These are phyloP conservation scores for Chrysanthemum seticuspe DNA, from an alignment of 129 eudicot species.

Conservation along the genomic window DNA sequence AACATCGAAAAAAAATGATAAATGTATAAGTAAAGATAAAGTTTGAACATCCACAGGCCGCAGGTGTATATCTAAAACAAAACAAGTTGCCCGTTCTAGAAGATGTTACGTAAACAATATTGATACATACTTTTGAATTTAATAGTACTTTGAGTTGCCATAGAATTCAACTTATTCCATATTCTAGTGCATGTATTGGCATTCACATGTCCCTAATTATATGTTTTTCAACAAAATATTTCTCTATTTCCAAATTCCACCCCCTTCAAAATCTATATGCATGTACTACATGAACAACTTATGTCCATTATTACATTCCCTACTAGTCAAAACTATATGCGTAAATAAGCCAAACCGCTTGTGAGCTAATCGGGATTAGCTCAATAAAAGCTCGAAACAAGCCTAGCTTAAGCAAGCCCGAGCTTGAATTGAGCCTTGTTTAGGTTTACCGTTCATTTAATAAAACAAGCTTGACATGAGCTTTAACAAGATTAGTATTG, in stretches of 20 bases:
- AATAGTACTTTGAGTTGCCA: neutral
- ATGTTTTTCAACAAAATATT: neutral
- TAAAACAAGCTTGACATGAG: too few relatives aligned
- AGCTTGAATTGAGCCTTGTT: too few relatives aligned
- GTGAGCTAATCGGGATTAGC: too few relatives aligned
- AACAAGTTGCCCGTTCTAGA: conserved; percentile 1
- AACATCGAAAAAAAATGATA: too few relatives aligned
- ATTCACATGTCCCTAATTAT: neutral
- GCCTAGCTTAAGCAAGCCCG: too few relatives aligned
- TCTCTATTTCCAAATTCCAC: neutral
- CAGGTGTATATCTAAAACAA: neutral
- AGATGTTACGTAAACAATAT: neutral
- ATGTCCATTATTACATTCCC: neutral
- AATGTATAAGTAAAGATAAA: neutral
- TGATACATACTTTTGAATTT: neutral
- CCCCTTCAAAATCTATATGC: neutral
- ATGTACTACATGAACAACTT: neutral
- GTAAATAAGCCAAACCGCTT: too few relatives aligned
- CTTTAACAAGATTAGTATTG: too few relatives aligned
- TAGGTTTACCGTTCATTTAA: too few relatives aligned
- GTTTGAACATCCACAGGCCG: neutral
- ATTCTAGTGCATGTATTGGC: neutral
- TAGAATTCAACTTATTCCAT: neutral
- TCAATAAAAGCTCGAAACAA: too few relatives aligned
- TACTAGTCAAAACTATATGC: neutral